Base-by-base conservation (phyloP, 345 rosid genomes). In the Salix arbutifolia region DNA sequence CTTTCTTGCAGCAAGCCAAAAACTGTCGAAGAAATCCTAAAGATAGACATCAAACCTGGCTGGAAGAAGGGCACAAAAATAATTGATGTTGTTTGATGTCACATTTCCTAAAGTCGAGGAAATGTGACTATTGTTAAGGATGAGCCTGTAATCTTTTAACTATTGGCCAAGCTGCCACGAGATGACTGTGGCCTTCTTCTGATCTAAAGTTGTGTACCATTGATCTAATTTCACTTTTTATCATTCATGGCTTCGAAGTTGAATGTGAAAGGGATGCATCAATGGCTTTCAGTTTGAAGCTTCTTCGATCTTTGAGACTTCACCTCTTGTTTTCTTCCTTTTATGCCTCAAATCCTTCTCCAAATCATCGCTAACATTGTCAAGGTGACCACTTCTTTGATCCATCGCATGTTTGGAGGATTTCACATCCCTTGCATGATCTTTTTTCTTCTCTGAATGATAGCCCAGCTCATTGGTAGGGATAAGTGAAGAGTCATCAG, bases 21-120 rank as follows among this genome's bases (percentile, higher is more conserved):
- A 84, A 84, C 89, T 33, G 86, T 90, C 0, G 90, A 95, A 14
- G 99, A 95, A 84, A 90, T 85, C 82, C 87, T 50, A 81, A 88
- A 50, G 58, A 81, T 81, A 50, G 81, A 81, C 8, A 81, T 81
- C 31, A 77, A 74, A 42, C 81, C 81, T 30, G 84, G 84, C 16
- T 81, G 84, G 84, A 81, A 81, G 78, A 81, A 81, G 69, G 84
- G 84, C 71, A 81, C 84, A 8, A 81, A 81, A 38, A 77, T 81
- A 53, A 81, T 81, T 21, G n/a, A n/a, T n/a, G n/a, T 81, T 81
- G 73, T 91, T 91, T 76, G 83, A 87, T 75, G 82, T 89, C 79
- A 83, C 76, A 84, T 91, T 91, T 74, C 96, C 96, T 23, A 79
- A 86, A 3, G 83, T n/a, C n/a, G n/a, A n/a, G n/a, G n/a, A n/a